phyloP scores from a whole-genome alignment of 495 filamentous ascomycete genomes.

The Bacidia gigantensis region DNA sequence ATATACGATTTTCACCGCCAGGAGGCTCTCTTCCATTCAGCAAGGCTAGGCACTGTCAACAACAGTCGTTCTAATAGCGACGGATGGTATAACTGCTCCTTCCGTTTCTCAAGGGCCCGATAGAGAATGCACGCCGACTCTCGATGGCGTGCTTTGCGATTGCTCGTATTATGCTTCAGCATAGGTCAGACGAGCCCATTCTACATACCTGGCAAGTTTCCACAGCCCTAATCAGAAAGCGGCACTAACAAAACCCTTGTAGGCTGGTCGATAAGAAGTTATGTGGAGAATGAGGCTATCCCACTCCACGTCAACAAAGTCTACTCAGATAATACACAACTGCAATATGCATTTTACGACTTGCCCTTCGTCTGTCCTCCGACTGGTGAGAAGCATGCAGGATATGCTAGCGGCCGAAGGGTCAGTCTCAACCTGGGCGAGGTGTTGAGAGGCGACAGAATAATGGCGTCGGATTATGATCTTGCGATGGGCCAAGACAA shows the following conservation, averaged over 20 bases:
- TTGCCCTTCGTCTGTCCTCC: conserved; percentile 86
- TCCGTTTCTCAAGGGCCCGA: no score
- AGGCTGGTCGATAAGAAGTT: conserved; percentile 72
- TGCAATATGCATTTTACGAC: conserved; percentile 90
- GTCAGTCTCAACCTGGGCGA: conserved; percentile 87
- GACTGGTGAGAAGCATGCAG: conserved; percentile 51
- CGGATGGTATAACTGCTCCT: no score
- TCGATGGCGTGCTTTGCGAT: conserved; percentile 6
- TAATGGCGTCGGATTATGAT: conserved; percentile 79
- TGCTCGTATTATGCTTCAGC: conserved; percentile 16
- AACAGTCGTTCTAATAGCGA: no score
- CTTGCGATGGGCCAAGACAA: conserved; percentile 68
- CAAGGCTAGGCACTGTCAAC: no score
- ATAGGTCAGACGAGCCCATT: conserved; percentile 41
- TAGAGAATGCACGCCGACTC: conserved; percentile 19
- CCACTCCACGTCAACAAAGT: conserved; percentile 91
- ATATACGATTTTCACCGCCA: no score
- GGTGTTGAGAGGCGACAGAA: conserved; percentile 81
- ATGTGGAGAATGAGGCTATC: conserved; percentile 64
- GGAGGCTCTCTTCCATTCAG: no score
- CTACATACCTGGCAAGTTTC: conserved; percentile 59
- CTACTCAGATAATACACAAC: conserved; percentile 80
- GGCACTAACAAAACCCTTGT: neutral
- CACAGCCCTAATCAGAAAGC: neutral
- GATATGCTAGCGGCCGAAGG: conserved; percentile 65